Base-by-base conservation (phyloP, 176 grass and related monocot genomes). In the Chloris gayana region DNA sequence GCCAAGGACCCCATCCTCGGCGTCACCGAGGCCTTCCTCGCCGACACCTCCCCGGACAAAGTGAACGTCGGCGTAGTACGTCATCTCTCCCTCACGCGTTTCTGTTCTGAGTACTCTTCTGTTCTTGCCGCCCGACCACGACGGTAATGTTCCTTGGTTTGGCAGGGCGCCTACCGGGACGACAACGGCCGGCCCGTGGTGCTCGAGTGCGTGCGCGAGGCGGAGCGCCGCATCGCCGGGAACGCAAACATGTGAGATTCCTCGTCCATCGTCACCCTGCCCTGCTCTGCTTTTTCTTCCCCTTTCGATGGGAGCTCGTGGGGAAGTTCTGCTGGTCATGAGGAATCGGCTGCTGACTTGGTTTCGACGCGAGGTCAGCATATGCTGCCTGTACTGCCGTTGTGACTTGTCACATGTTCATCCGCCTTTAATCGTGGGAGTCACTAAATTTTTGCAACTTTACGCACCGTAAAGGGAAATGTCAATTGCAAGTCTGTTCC, bases 1-100 rank as follows among this genome's bases (percentile, higher is more conserved):
- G 61, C 96, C 68, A 98, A 95, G 85, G 96, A 95, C 87, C 92
- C 96, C 31, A 98, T 98, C 86, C 92, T 95, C 78, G 96, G 92
- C 27, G 92, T 98, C 85, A 98, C 92, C 49, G 96, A 98, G 84
- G 96, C 96, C 33, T 95, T 93, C 88, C 92, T 98, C 84, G 90
- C 92, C 30, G 96, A 98, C 88, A 81, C 86, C 1, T 89, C 86
- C 29, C 84, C 90, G 10, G 78, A 93, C 34, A 98, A 98, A 88
- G 90, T 93, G 21, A 98, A 98, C 86, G 86, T 98, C 75, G 88
- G 95, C 61, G 92, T 95, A 51, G 92, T 98, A 74, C 26, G 89
- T 90, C 5, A 6, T 59, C 56, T 26, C 54, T 25, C 22, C 11
- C 22, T 24, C 54, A 3, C 26, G 9, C 44, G 12, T 12, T 14